Evolutionary conservation across 176 grass and related monocot species (phyloP).

Genomic region (Oryza nivara): DNA sequence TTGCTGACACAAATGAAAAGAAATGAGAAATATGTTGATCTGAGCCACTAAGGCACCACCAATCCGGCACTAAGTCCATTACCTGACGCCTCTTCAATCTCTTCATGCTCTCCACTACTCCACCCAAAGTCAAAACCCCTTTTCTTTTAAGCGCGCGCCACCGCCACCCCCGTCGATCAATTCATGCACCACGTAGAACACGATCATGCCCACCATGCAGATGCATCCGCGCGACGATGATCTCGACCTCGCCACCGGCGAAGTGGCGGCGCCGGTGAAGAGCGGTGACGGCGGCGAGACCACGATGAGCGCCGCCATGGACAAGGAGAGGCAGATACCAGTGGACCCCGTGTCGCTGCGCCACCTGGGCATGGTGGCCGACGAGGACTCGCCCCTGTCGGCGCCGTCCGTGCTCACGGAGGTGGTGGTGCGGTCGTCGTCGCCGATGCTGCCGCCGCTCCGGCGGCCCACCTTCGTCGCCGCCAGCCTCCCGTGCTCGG

Average conservation of each 20-base stretch:
- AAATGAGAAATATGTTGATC: constrained; percentile 17
- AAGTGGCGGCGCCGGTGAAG: neutral
- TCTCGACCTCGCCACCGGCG: neutral
- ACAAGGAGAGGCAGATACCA: constrained; percentile 74
- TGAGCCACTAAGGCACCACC: constrained; percentile 44
- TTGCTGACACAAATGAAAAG: neutral
- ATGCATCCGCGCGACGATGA: constrained; percentile 26
- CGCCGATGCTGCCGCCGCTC: constrained; percentile 51
- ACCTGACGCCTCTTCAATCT: constrained; percentile 7
- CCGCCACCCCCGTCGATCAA: neutral
- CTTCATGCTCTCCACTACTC: constrained; percentile 60
- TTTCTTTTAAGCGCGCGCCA: constrained; percentile 37
- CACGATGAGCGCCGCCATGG: neutral
- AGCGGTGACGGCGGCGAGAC: constrained; percentile 28
- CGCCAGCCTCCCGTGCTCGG: constrained; percentile 66
- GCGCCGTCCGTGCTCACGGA: constrained; percentile 66
- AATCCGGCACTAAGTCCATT: constrained; percentile 7
- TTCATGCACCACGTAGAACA: neutral
- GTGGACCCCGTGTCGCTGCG: constrained; percentile 74
- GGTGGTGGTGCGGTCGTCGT: constrained; percentile 53
- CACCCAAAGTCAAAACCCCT: constrained; percentile 37
- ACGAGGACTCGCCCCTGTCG: constrained; percentile 59
- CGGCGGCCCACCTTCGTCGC: constrained; percentile 66
- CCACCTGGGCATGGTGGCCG: constrained; percentile 56
- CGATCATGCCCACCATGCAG: constrained; percentile 8